These are phyloP conservation scores for Friedmanniomyces endolithicus DNA, from an alignment of 495 filamentous ascomycete genomes.

Conservation along the genomic window DNA sequence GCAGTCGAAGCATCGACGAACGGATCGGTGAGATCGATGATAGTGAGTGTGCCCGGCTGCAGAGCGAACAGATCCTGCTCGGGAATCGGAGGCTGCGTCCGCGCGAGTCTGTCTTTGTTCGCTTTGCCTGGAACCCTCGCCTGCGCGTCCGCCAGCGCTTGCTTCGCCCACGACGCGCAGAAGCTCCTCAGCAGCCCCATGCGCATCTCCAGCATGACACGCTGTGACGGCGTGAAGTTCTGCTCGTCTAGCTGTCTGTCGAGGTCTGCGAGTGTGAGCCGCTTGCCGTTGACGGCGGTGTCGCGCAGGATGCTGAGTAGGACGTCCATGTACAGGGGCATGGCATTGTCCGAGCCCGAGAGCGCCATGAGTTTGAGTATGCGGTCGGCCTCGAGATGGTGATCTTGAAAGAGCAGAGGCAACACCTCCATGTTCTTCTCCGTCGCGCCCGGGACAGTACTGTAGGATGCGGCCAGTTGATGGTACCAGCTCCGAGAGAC, in stretches of 20 bases:
- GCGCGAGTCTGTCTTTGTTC: background rate
- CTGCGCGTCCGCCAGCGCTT: conserved; percentile 13
- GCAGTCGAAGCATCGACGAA: conserved; percentile 55
- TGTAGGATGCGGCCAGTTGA: conserved; percentile 33
- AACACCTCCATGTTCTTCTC: conserved; percentile 29
- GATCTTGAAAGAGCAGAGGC: conserved; percentile 44
- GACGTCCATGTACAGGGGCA: conserved; percentile 52
- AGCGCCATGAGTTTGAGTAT: conserved; percentile 62
- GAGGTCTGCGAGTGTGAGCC: conserved; percentile 47
- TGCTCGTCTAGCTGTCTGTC: conserved; percentile 27
- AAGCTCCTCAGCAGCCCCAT: conserved; percentile 37
- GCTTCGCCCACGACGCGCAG: conserved; percentile 10
- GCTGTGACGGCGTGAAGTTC: conserved; percentile 32
- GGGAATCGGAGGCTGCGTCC: background rate
- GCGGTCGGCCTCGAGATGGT: conserved; percentile 47
- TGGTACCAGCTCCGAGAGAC: conserved; percentile 49
- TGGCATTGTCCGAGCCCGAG: conserved; percentile 30
- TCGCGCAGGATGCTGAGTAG: conserved; percentile 35
- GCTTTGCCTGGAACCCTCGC: background rate
- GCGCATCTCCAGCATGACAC: conserved; percentile 29
- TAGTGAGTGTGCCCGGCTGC: conserved; percentile 47
- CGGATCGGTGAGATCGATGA: conserved; percentile 63
- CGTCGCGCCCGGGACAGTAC: background rate
- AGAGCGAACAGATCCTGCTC: conserved; percentile 22
- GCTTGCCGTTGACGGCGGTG: conserved; percentile 37